phyloP scores from a whole-genome alignment of 768 basidiomycete species.

The Naganishia randhawae region DNA sequence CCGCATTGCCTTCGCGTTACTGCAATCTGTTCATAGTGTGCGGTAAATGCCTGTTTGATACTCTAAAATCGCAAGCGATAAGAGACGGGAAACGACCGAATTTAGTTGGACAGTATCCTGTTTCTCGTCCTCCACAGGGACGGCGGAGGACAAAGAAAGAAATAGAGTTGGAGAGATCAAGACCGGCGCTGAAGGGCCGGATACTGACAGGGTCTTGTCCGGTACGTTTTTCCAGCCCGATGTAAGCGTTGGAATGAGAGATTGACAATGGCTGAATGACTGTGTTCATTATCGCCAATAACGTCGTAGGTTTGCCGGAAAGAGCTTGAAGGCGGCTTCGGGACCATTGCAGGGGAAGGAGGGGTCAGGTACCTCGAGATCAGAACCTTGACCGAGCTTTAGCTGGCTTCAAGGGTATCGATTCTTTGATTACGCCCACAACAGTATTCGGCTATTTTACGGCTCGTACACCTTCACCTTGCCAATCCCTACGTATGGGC shows the following conservation, averaged over 20 bases:
- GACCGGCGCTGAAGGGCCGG: constrained; percentile 17
- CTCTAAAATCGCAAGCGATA: constrained; percentile 31
- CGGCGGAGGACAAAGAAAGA: constrained; percentile 9
- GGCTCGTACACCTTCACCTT: neutral
- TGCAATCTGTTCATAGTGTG: constrained; percentile 11
- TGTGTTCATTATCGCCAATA: neutral
- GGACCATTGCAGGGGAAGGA: constrained; percentile 27
- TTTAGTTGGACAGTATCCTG: constrained; percentile 19
- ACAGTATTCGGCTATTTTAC: neutral
- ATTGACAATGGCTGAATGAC: neutral
- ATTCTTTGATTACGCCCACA: neutral
- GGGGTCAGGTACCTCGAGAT: constrained; percentile 28
- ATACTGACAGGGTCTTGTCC: constrained; percentile 23
- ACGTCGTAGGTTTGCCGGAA: constrained; percentile 26
- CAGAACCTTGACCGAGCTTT: constrained; percentile 19
- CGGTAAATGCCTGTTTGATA: constrained; percentile 30
- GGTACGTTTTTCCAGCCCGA: constrained; percentile 2
- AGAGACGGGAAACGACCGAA: constrained; percentile 22
- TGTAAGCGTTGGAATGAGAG: neutral
- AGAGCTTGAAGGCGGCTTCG: constrained; percentile 29
- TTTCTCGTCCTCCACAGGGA: neutral
- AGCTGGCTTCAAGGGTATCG: neutral
- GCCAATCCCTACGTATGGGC: neutral
- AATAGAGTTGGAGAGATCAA: constrained; percentile 3
- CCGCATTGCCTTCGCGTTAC: neutral